Conservation (phyloP, 106 monocot species). For the Dendrobium chrysotoxum region DNA sequence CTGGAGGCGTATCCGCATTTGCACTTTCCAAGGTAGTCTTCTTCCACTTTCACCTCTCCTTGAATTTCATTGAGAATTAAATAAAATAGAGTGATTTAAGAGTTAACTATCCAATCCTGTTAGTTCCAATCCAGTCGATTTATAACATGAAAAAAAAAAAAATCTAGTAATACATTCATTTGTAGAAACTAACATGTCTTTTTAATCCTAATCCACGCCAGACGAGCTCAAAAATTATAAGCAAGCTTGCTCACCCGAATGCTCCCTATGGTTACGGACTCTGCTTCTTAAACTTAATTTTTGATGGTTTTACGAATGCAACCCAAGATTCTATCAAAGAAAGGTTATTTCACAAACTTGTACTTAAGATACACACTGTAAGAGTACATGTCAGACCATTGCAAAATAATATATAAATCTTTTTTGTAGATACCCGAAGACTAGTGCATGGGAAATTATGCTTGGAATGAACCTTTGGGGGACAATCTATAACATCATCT, state of each 20-base stretch:
- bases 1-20: conserved; percentile 94
- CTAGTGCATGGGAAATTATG: conserved; percentile 96
- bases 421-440: conserved; percentile 68
- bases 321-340: conserved; percentile 89
- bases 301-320: conserved; percentile 95
- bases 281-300: conserved; percentile 86
- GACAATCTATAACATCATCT: conserved; percentile 67
- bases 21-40: conserved; percentile 70
- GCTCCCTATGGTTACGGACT: conserved; percentile 89
- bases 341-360: conserved; percentile 21
- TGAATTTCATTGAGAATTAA: too few species aligned
- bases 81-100: too few species aligned
- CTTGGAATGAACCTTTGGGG: conserved; percentile 99
- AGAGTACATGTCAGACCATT: background rate
- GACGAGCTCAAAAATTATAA: conserved; percentile 98
- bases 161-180: background rate
- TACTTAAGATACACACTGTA: background rate
- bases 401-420: background rate
- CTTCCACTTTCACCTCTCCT: background rate
- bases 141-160: background rate
- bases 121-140: too few species aligned
- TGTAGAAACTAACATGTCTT: background rate
- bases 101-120: too few species aligned
- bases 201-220: conserved; percentile 17
- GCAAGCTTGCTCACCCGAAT: conserved; percentile 93